These are phyloP conservation scores for Solanum lycopersicoides DNA, from an alignment of 257 asterid species.

Conservation along the genomic window DNA sequence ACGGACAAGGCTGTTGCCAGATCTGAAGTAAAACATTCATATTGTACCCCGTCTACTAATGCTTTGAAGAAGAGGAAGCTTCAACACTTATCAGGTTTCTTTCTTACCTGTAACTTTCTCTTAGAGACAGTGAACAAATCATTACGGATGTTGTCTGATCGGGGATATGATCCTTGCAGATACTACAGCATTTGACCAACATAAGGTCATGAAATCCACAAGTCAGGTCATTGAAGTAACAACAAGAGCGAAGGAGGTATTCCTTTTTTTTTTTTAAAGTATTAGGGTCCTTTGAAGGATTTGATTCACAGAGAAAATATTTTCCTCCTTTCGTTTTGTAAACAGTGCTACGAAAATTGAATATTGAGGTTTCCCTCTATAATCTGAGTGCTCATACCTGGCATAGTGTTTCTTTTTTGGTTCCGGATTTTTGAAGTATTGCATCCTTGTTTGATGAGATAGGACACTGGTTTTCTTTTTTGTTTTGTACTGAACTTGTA, in stretches of 20 bases:
- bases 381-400: neutral
- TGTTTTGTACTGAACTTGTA: neutral
- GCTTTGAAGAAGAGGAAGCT: slow-evolving; percentile 29
- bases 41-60: neutral
- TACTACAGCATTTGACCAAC: slow-evolving; percentile 6
- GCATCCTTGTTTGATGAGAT: neutral
- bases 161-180: slow-evolving; percentile 4
- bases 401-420: neutral
- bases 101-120: neutral
- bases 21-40: slow-evolving; percentile 9
- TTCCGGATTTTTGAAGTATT: neutral
- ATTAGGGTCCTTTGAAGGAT: neutral
- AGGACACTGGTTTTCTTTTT: neutral
- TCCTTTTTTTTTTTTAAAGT: neutral
- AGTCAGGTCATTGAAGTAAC: slow-evolving; percentile 21
- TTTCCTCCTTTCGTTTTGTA: neutral
- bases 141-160: neutral
- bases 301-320: neutral
- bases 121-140: neutral
- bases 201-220: slow-evolving; percentile 3
- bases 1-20: slow-evolving; percentile 2
- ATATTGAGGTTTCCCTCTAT: neutral
- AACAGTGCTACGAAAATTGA: neutral
- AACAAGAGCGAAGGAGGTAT: slow-evolving; percentile 12
- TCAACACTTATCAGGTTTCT: slow-evolving; percentile 20